These are phyloP conservation scores for Heterococcus sp. DNA, from an alignment of 108 stramenopile genomes.

Conservation along the genomic window DNA sequence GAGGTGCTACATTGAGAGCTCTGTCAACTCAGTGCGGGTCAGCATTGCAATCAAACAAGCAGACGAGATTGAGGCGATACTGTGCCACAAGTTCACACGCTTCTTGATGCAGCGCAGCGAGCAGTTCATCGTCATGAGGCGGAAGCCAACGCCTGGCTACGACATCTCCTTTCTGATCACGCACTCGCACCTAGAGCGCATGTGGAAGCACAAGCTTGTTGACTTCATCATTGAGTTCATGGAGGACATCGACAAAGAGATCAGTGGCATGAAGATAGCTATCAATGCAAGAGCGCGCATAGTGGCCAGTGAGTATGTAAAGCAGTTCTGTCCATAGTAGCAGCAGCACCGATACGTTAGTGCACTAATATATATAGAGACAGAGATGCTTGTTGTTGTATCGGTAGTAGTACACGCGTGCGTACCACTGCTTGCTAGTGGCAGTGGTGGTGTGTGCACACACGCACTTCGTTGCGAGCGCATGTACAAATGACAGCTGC, in stretches of 20 bases:
- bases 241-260: constrained; percentile 73
- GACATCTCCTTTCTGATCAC: constrained; percentile 68
- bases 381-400: too few relatives aligned
- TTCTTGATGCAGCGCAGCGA: constrained; percentile 72
- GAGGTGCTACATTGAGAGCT: constrained; percentile 61
- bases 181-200: constrained; percentile 62
- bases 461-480: too few relatives aligned
- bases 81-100: constrained; percentile 64
- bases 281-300: constrained; percentile 64
- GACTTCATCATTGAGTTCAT: constrained; percentile 71
- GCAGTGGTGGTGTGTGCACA: too few relatives aligned
- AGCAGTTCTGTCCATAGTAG: constrained; percentile 42
- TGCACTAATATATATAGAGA: too few relatives aligned
- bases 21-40: constrained; percentile 65
- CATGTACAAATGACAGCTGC: too few relatives aligned
- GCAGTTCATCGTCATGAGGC: constrained; percentile 67
- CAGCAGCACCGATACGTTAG: too few relatives aligned
- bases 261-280: constrained; percentile 68
- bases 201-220: constrained; percentile 70
- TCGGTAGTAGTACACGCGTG: too few relatives aligned
- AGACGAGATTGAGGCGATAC: constrained; percentile 66
- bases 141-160: constrained; percentile 59
- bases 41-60: constrained; percentile 65
- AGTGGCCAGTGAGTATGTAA: constrained; percentile 62
- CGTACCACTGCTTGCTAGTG: too few relatives aligned